These are phyloP conservation scores for Funneliformis geosporum DNA, from an alignment of 192 early-diverging fungal species.

Conservation along the genomic window DNA sequence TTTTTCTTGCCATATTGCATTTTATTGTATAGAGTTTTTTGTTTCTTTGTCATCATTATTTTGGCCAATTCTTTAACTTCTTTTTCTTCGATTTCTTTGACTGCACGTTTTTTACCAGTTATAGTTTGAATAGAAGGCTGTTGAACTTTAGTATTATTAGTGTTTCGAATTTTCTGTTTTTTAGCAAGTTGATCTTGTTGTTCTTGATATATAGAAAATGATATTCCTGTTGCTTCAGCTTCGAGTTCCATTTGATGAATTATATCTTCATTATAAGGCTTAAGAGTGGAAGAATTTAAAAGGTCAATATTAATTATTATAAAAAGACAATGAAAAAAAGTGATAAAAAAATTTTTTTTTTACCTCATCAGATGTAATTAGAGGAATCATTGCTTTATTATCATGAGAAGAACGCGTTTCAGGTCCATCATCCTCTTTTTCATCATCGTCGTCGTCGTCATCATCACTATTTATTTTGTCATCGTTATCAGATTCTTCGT, in stretches of 20 bases:
- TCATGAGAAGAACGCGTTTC: neutral
- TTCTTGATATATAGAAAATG: constrained; percentile 65
- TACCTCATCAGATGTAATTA: neutral
- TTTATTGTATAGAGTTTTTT: constrained; percentile 75
- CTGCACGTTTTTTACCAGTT: constrained; percentile 56
- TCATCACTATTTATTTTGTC: constrained; percentile 34
- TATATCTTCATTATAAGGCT: constrained; percentile 38
- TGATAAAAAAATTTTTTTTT: neutral
- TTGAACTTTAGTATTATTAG: constrained; percentile 23
- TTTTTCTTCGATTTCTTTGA: constrained; percentile 51
- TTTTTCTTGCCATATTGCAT: constrained; percentile 75
- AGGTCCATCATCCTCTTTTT: constrained; percentile 37
- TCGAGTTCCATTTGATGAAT: constrained; percentile 65
- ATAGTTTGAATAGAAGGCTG: constrained; percentile 15
- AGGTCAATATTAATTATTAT: neutral
- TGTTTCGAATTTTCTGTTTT: constrained; percentile 43
- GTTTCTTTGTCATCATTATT: constrained; percentile 88
- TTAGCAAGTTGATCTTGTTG: constrained; percentile 36
- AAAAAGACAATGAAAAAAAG: constrained; percentile 23
- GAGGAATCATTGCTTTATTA: neutral
- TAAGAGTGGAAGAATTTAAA: neutral
- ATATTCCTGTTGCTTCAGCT: constrained; percentile 68
- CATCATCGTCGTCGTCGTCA: constrained; percentile 40
- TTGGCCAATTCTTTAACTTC: constrained; percentile 76
- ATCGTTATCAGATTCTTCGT: constrained; percentile 39